Conservation (phyloP, 768 basidiomycete genomes). For the Podaxis sp. region DNA sequence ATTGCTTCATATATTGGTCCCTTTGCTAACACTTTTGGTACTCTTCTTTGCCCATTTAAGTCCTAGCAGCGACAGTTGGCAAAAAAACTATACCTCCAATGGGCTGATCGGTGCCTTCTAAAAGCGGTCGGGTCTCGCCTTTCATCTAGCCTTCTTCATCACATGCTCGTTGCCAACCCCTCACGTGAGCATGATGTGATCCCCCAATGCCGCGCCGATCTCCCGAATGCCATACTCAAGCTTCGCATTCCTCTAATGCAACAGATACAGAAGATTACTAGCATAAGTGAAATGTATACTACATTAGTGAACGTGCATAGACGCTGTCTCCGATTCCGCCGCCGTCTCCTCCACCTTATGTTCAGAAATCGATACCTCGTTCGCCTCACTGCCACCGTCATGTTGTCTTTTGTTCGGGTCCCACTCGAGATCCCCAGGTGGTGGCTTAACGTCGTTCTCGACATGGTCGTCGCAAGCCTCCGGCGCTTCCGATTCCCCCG, state of each 20-base stretch:
- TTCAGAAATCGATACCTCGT: background rate
- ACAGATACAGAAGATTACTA: background rate
- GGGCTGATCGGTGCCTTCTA: constrained; percentile 4
- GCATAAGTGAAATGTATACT: background rate
- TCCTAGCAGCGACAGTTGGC: background rate
- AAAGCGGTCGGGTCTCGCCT: background rate
- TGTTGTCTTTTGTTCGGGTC: constrained; percentile 1
- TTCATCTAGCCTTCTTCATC: constrained; percentile 18
- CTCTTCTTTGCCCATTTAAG: background rate
- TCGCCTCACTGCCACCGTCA: background rate
- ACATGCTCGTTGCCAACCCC: constrained; percentile 8
- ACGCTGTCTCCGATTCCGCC: constrained; percentile 1
- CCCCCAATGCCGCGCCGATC: constrained; percentile 2
- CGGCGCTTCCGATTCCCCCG: constrained; percentile 2
- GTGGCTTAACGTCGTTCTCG: constrained; percentile 6
- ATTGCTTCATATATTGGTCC: constrained; percentile 9
- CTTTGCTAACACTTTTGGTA: constrained; percentile 2
- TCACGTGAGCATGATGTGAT: constrained; percentile 6
- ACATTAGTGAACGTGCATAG: constrained; percentile 7
- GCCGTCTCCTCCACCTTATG: constrained; percentile 1
- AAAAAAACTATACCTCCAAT: background rate
- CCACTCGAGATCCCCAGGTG: background rate
- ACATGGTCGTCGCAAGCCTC: background rate
- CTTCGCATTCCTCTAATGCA: background rate
- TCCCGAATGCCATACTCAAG: background rate